Evolutionary conservation across 768 basidiomycete species (phyloP), one percentile per base, ranked within the genome.

Genomic region (Dioszegia aurantiaca): DNA sequence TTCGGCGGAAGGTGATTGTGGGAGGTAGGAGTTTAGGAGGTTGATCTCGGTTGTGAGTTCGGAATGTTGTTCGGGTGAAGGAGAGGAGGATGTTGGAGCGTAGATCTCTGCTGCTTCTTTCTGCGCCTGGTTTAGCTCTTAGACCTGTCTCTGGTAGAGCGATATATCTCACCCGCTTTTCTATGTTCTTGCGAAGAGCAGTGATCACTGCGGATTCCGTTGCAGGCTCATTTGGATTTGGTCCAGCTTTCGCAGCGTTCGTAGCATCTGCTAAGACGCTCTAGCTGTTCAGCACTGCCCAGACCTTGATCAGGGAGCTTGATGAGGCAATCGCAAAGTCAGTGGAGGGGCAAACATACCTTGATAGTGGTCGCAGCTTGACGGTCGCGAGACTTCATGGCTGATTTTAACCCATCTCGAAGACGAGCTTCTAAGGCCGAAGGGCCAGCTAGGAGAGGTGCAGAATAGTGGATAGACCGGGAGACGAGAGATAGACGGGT

Each of bases 361-460:
- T 74, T 68, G 60, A 76, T 59, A 47, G 57, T 61, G 0, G 63
- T 60, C 14, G 69, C 56, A 19, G 64, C 68, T 27, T 67, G 68
- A 53, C 60, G 64, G 36, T 77, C 69, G 33, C 64, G 69, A 0
- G 68, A 55, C 55, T 77, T 77, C 75, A 77, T 77, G 17, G 75
- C 73, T 16, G 68, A 52, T 59, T 77, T 77, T 39, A 77, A 59
- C 3, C 72, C 75, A 54, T 68, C 62, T 46, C 74, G 64, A n/a
- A 77, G 57, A n/a, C 55, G 59, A 16, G 53, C 33, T 48, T 72
- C 67, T 21, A 76, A 52, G 1, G 63, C 58, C 1, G 65, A 59
- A 21, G 58, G 42, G 9, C 19, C 31, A 19, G 42, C 54, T 5
- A 44, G 31, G 28, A 33, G 28, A 9, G 33, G 30, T 1, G 54